These are phyloP conservation scores for Mycena amicta DNA, from an alignment of 768 basidiomycete genomes.

Conservation along the genomic window DNA sequence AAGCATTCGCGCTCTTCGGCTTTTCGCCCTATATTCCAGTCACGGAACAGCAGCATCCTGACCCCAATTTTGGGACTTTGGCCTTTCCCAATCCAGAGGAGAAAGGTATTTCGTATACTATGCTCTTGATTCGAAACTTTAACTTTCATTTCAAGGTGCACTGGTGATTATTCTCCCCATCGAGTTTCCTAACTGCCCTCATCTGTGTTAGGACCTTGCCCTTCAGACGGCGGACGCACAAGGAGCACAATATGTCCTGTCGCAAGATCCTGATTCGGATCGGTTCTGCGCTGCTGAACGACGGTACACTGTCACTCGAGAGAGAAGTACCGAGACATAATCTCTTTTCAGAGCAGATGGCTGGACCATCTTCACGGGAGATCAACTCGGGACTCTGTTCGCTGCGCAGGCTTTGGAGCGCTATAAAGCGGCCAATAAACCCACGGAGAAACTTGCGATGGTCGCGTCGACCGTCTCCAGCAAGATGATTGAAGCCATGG, in stretches of 20 bases:
- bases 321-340: too few species aligned
- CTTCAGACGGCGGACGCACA: slow-evolving; percentile 58
- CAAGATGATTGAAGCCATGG: slow-evolving; percentile 85
- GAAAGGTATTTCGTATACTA: slow-evolving; percentile 51
- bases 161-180: too few species aligned
- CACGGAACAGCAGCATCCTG: slow-evolving; percentile 65
- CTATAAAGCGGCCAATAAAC: slow-evolving; percentile 45
- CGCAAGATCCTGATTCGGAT: slow-evolving; percentile 90
- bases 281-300: slow-evolving; percentile 79
- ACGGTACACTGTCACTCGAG: too few species aligned
- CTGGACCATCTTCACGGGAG: slow-evolving; percentile 81
- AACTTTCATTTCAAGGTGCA: slow-evolving; percentile 6
- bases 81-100: slow-evolving; percentile 90
- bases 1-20: slow-evolving; percentile 61
- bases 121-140: slow-evolving; percentile 3
- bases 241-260: slow-evolving; percentile 67
- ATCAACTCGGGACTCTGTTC: slow-evolving; percentile 71
- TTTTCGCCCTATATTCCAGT: slow-evolving; percentile 65
- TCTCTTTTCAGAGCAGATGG: slow-evolving; percentile 37
- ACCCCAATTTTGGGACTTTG: slow-evolving; percentile 87
- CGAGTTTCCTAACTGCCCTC: too few species aligned
- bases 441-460: slow-evolving; percentile 70
- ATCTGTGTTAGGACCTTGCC: too few species aligned
- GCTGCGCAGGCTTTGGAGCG: slow-evolving; percentile 44
- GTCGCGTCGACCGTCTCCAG: slow-evolving; percentile 90